Conservation (phyloP, 2,329 filamentous ascomycete genomes). For the Elsinoe batatas region DNA sequence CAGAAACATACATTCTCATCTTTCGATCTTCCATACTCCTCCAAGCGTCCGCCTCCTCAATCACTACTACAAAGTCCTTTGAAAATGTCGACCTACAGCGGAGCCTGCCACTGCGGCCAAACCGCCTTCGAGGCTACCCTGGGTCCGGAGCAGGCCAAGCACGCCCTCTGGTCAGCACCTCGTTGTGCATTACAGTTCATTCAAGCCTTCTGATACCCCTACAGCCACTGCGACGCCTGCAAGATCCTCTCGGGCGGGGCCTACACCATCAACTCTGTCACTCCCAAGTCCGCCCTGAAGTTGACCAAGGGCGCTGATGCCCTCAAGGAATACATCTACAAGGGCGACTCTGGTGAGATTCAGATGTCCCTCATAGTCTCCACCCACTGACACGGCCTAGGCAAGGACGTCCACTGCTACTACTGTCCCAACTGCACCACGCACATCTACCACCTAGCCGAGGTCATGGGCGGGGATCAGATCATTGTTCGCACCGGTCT, state of each 20-base stretch:
- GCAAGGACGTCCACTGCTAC: conserved; percentile 47
- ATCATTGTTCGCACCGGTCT: conserved; percentile 45
- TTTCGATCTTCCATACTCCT: background rate
- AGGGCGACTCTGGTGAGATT: conserved; percentile 42
- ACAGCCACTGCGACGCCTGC: conserved; percentile 49
- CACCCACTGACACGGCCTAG: conserved; percentile 27
- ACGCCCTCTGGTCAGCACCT: conserved; percentile 35
- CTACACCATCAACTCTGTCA: conserved; percentile 47
- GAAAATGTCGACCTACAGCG: conserved; percentile 38
- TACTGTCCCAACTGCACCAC: conserved; percentile 48
- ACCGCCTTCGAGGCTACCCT: conserved; percentile 44
- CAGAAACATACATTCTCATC: too few relatives aligned
- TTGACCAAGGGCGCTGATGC: conserved; percentile 42
- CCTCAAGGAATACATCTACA: conserved; percentile 45
- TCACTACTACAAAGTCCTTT: background rate
- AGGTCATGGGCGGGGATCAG: conserved; percentile 41
- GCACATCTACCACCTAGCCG: conserved; percentile 48
- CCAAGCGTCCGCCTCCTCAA: background rate
- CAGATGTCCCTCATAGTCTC: too few relatives aligned
- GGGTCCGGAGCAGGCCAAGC: conserved; percentile 34
- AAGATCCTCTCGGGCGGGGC: conserved; percentile 42
- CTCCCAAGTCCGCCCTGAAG: conserved; percentile 40
- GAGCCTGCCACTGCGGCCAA: conserved; percentile 48
- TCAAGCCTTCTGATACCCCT: background rate
- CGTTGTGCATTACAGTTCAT: conserved; percentile 21